Conservation (phyloP, 352 stramenopile genomes). For the Pythium folliculosum region DNA sequence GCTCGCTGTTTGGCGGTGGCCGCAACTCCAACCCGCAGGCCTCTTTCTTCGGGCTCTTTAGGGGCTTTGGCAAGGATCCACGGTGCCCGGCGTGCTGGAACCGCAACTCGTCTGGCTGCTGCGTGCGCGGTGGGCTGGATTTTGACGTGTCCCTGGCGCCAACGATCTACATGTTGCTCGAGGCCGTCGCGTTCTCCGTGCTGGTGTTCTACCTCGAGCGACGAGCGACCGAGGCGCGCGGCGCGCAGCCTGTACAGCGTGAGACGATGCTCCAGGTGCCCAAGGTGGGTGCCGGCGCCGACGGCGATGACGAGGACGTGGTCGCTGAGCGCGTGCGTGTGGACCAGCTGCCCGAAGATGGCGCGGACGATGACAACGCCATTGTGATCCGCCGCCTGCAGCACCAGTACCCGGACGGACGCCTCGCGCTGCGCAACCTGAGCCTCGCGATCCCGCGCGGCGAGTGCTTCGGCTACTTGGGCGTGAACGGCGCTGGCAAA, state of each 20-base stretch:
- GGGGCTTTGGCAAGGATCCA: conserved; percentile 43
- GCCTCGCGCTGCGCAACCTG: conserved; percentile 54
- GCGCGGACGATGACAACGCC: conserved; percentile 13
- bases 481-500: conserved; percentile 79
- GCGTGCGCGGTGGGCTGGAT: conserved; percentile 52
- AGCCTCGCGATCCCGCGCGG: conserved; percentile 69
- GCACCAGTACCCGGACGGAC: conserved; percentile 39
- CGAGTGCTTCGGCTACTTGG: conserved; percentile 78
- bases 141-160: conserved; percentile 56
- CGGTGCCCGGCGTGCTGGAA: conserved; percentile 60
- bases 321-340: conserved; percentile 20
- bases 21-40: conserved; percentile 32
- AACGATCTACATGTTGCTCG: conserved; percentile 49
- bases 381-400: conserved; percentile 54
- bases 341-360: conserved; percentile 4
- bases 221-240: conserved; percentile 22
- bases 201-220: conserved; percentile 50
- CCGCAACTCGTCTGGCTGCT: conserved; percentile 37
- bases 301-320: conserved; percentile 30
- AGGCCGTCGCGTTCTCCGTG: conserved; percentile 51
- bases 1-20: conserved; percentile 37
- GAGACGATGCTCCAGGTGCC: conserved; percentile 8
- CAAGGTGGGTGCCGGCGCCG: background rate
- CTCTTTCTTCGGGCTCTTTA: conserved; percentile 61
- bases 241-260: background rate